Evolutionary conservation across 345 rosid species (phyloP).

Genomic region (Rhodomyrtus tomentosa): DNA sequence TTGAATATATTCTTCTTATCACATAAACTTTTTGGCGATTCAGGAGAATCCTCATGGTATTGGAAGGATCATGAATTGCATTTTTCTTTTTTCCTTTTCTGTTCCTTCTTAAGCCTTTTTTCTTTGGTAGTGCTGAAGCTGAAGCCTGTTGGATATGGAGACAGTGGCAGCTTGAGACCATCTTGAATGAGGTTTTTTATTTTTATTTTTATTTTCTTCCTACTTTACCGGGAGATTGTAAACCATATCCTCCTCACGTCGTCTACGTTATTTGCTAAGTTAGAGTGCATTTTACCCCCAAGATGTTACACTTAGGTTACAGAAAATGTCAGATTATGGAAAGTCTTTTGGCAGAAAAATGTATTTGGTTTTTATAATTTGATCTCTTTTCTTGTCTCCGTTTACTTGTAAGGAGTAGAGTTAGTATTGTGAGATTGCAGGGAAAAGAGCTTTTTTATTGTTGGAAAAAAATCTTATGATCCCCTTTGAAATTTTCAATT

Average conservation of each 20-base stretch:
- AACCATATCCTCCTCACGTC: not conserved
- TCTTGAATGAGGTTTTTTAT: not conserved
- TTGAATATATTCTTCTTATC: not conserved
- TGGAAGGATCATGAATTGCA: not conserved
- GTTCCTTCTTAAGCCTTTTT: not conserved
- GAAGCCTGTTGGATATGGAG: not conserved
- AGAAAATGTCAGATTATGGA: not conserved
- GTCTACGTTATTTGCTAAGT: not conserved
- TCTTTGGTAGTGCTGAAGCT: not conserved
- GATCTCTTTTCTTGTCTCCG: not conserved
- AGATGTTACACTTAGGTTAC: not conserved
- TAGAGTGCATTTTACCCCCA: not conserved
- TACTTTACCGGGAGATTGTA: not conserved
- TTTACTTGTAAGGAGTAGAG: not conserved
- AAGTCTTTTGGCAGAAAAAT: not conserved
- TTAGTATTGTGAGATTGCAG: not conserved
- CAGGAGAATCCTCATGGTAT: no score
- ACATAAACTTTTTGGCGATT: not conserved
- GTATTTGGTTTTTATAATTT: not conserved
- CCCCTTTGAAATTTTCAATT: not conserved
- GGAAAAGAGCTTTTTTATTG: not conserved
- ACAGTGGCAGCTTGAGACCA: not conserved
- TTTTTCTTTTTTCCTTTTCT: no score
- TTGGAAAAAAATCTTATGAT: not conserved
- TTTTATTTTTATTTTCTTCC: not conserved